Conservation (phyloP, 192 early-diverging fungal genomes). For the Umbelopsis isabellina region DNA sequence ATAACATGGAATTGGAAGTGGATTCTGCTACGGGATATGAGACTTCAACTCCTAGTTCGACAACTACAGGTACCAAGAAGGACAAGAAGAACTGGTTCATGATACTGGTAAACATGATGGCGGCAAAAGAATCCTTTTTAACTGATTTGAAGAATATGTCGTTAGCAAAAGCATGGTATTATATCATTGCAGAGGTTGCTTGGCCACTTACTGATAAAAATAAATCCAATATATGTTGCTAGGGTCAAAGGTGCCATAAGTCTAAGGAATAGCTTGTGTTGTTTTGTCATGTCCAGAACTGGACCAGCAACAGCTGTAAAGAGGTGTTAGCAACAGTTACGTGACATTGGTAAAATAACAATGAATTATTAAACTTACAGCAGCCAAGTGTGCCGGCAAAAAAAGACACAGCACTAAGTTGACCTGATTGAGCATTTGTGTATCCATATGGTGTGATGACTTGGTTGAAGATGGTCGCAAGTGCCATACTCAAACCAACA, state of each 20-base stretch:
- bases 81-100: constrained; percentile 38
- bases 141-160: constrained; percentile 25
- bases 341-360: not conserved
- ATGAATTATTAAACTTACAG: constrained; percentile 21
- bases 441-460: constrained; percentile 43
- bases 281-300: constrained; percentile 39
- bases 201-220: constrained; percentile 28
- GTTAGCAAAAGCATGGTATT: not conserved
- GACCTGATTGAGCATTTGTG: constrained; percentile 34
- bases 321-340: not conserved
- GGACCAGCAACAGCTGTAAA: constrained; percentile 32
- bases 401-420: constrained; percentile 33
- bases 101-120: constrained; percentile 26
- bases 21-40: constrained; percentile 40
- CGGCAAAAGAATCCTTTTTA: constrained; percentile 24
- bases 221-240: constrained; percentile 28
- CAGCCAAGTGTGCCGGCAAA: constrained; percentile 40
- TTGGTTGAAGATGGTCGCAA: constrained; percentile 36
- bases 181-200: not conserved
- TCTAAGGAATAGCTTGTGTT: constrained; percentile 31
- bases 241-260: constrained; percentile 34
- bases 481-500: constrained; percentile 37
- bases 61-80: constrained; percentile 35
- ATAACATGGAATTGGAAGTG: constrained; percentile 34
- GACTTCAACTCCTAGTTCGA: constrained; percentile 37